Conservation (phyloP, 2,329 filamentous ascomycete genomes). For the Nemania sp. region DNA sequence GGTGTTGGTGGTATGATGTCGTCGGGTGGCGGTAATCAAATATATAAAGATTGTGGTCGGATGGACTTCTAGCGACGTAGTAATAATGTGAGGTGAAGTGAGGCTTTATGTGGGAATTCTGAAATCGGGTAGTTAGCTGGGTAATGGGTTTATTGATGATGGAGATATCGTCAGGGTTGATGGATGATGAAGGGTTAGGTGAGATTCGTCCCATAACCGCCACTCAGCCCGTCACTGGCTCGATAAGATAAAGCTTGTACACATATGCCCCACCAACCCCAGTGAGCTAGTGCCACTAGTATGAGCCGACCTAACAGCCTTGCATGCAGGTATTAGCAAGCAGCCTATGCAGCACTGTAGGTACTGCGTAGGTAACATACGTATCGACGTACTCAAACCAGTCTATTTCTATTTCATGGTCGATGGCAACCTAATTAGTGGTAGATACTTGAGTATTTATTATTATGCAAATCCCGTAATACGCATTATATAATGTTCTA, state of each 20-base stretch:
- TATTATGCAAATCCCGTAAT: no score
- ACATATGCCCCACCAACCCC: background rate
- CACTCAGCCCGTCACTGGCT: background rate
- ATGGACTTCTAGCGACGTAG: background rate
- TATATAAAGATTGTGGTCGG: background rate
- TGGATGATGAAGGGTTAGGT: background rate
- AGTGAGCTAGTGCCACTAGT: background rate
- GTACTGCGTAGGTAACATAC: no score
- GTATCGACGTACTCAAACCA: no score
- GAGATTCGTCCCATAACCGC: background rate
- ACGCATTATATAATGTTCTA: no score
- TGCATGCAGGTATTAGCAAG: background rate
- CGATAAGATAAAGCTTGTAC: conserved; percentile 45
- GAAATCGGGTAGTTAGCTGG: no score
- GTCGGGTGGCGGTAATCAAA: background rate
- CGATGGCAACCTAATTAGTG: no score
- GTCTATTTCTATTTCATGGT: no score
- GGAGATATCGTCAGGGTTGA: background rate
- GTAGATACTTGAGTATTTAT: no score
- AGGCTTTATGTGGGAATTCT: no score
- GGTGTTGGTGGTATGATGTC: background rate
- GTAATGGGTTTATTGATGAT: no score
- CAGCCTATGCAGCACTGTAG: background rate
- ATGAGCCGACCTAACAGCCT: background rate
- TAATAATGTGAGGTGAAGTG: no score